Percentiles rank a stretch among this genome's conserved stretches.
Evolutionary conservation across 164 flowering plant species (phyloP).

Genomic region (Cinnamomum chago): DNA sequence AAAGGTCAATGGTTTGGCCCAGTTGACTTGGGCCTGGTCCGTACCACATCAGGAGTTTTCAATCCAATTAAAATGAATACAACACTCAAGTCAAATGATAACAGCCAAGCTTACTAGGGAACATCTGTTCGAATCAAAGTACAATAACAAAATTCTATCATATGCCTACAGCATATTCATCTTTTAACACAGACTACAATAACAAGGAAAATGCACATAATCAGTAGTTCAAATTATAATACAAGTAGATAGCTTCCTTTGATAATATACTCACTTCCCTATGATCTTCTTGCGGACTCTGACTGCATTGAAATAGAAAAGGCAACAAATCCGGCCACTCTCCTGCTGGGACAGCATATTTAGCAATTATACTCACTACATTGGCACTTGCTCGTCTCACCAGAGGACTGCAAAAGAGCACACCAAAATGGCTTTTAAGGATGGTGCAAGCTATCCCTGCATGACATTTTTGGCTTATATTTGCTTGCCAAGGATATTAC

Average conservation of each 20-base stretch:
- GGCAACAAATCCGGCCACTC: constrained; percentile 96
- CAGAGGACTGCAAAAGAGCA: constrained; percentile 54
- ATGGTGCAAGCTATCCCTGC: background rate
- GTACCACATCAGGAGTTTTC: no score
- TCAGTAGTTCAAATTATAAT: background rate
- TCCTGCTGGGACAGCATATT: constrained; percentile 90
- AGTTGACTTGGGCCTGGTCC: no score
- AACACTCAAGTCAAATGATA: background rate
- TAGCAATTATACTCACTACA: constrained; percentile 90
- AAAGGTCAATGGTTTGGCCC: no score
- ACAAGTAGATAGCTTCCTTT: background rate
- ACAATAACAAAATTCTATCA: background rate
- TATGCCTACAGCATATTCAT: background rate
- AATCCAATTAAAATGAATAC: background rate
- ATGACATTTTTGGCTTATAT: no score
- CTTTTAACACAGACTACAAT: no score
- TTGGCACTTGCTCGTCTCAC: constrained; percentile 96
- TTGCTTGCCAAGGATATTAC: background rate
- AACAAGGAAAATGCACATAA: background rate
- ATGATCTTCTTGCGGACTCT: constrained; percentile 89
- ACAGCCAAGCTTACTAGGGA: background rate
- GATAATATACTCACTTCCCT: constrained; percentile 58
- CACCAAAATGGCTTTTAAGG: background rate
- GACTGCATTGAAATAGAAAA: constrained; percentile 90
- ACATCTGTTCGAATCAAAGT: background rate